A percentile compares a stretch with the other conserved stretches of the same genome.
phyloP scores from a whole-genome alignment of 2,329 filamentous ascomycete genomes.

The Alternaria tenuissima region DNA sequence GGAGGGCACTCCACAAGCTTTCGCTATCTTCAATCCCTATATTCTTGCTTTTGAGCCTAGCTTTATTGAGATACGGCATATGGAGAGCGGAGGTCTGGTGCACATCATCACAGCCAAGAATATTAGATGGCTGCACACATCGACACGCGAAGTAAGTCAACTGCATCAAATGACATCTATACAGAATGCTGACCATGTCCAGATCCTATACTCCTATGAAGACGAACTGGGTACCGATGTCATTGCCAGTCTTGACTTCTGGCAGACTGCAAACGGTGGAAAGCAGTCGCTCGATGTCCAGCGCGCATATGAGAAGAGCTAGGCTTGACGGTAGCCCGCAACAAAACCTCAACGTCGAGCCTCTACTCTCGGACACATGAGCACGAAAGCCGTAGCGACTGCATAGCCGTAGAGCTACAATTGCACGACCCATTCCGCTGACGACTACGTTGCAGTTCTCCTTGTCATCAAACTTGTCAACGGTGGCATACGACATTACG shows the following conservation, averaged over 20 bases:
- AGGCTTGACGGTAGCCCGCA: slow-evolving; percentile 10
- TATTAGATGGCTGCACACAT: slow-evolving; percentile 96
- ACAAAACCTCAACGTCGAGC: slow-evolving; percentile 5
- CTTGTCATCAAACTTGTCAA: not conserved
- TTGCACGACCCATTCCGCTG: slow-evolving; percentile 1
- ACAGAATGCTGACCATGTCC: slow-evolving; percentile 24
- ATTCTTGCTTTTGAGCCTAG: slow-evolving; percentile 97
- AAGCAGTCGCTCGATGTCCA: slow-evolving; percentile 39
- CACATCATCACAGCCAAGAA: slow-evolving; percentile 97
- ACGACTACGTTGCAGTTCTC: slow-evolving; percentile 2
- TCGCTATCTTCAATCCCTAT: slow-evolving; percentile 95
- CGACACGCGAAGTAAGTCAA: slow-evolving; percentile 84
- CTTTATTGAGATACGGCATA: slow-evolving; percentile 95
- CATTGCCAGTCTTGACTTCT: slow-evolving; percentile 95
- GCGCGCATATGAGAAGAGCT: slow-evolving; percentile 39
- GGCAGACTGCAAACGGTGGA: slow-evolving; percentile 59
- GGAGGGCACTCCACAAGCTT: slow-evolving; percentile 91
- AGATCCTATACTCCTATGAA: slow-evolving; percentile 98
- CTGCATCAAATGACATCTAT: not conserved
- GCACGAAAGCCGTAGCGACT: slow-evolving; percentile 5
- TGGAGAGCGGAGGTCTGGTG: slow-evolving; percentile 88
- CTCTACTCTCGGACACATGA: slow-evolving; percentile 12
- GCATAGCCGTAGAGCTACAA: slow-evolving; percentile 1
- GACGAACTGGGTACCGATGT: slow-evolving; percentile 93
- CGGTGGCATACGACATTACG: not conserved